Conservation (phyloP, 768 basidiomycete species). For the Collybia sp. region DNA sequence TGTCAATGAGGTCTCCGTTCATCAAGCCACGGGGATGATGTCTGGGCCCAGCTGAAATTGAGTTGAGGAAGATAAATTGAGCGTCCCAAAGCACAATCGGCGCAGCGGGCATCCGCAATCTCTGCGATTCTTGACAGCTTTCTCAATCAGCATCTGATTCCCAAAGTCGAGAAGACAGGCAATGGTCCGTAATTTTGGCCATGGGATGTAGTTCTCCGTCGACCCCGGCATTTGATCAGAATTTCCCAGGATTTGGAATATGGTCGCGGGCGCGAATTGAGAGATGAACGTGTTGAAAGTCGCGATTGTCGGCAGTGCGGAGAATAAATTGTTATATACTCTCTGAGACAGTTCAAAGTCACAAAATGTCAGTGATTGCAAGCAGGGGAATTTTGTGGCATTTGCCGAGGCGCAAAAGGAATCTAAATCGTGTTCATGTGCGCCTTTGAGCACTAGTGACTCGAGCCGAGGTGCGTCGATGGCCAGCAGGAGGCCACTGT, state of each 20-base stretch:
- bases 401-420: constrained; percentile 21
- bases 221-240: background rate
- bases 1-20: too few species aligned
- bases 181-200: constrained; percentile 27
- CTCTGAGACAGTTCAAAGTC: constrained; percentile 33
- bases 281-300: constrained; percentile 23
- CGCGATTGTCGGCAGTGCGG: constrained; percentile 26
- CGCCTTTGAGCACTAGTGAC: constrained; percentile 36
- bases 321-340: constrained; percentile 23
- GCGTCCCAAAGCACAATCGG: constrained; percentile 22
- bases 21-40: too few species aligned
- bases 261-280: constrained; percentile 13
- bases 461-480: constrained; percentile 34
- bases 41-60: too few species aligned
- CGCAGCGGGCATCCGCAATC: constrained; percentile 19
- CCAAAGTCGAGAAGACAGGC: constrained; percentile 23
- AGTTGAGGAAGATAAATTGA: too few species aligned
- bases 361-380: constrained; percentile 31
- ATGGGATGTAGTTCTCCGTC: constrained; percentile 14
- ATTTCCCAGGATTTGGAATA: constrained; percentile 23
- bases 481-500: constrained; percentile 30
- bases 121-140: constrained; percentile 19
- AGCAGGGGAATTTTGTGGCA: constrained; percentile 22
- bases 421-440: constrained; percentile 37
- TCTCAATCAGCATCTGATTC: constrained; percentile 18